phyloP scores from a whole-genome alignment of 257 asterid species.

The Nicotiana obtusifolia region DNA sequence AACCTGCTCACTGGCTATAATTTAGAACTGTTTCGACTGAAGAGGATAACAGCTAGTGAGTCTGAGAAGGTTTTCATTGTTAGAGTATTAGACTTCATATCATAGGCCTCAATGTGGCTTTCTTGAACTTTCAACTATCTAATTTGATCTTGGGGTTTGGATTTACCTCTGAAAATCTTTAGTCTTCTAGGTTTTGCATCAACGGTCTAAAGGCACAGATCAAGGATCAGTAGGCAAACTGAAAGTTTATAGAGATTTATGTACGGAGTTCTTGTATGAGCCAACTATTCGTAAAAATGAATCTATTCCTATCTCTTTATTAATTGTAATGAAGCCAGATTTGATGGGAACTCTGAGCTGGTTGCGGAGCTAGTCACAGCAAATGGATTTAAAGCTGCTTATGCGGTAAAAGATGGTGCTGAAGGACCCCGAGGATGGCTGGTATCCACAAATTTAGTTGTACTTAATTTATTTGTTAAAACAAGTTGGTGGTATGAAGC shows the following conservation, averaged over 20 bases:
- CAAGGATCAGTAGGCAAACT: not conserved
- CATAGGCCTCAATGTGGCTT: not conserved
- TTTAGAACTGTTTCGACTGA: too few species aligned
- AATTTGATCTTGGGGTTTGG: not conserved
- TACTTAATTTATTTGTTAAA: not conserved
- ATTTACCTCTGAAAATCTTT: not conserved
- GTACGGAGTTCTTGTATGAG: not conserved
- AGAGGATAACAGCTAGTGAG: too few species aligned
- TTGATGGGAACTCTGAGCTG: slow-evolving; percentile 96
- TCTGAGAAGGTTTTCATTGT: too few species aligned
- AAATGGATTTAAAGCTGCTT: slow-evolving; percentile 94
- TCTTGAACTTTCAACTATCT: not conserved
- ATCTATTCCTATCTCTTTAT: slow-evolving; percentile 20
- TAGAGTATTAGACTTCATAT: too few species aligned
- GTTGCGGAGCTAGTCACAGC: slow-evolving; percentile 88
- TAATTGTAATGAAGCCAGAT: slow-evolving; percentile 86
- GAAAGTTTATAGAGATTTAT: not conserved
- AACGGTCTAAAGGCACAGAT: not conserved
- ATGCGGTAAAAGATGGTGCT: slow-evolving; percentile 91
- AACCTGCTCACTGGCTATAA: too few species aligned
- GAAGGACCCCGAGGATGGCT: slow-evolving; percentile 84
- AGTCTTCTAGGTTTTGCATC: not conserved
- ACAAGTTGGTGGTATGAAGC: not conserved
- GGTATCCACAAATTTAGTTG: slow-evolving; percentile 27
- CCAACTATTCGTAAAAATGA: not conserved